Evolutionary conservation across 2,329 filamentous ascomycete genomes (phyloP).

Genomic region (Phoma sp.): DNA sequence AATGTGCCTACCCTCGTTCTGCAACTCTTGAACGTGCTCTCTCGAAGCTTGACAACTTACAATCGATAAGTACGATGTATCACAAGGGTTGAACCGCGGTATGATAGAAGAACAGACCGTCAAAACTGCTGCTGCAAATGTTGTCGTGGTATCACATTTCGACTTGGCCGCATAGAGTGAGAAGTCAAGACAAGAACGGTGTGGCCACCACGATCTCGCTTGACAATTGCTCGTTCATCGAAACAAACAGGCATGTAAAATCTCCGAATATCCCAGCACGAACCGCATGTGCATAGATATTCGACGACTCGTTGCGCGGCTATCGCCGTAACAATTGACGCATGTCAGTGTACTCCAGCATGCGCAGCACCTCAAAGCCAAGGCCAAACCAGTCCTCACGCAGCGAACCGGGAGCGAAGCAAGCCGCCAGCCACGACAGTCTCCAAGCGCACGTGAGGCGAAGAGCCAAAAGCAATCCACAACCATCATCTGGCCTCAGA

Average conservation of each 20-base stretch:
- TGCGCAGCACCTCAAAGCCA: not conserved
- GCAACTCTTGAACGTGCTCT: not conserved
- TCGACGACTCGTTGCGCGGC: not conserved
- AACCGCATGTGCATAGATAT: slow-evolving; percentile 2
- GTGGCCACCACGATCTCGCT: not conserved
- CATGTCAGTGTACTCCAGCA: not conserved
- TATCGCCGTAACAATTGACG: not conserved
- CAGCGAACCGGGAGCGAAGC: not conserved
- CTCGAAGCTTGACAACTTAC: no score
- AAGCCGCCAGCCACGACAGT: not conserved
- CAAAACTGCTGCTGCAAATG: no score
- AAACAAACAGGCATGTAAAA: not conserved
- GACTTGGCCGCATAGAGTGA: no score
- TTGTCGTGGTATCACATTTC: no score
- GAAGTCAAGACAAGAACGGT: not conserved
- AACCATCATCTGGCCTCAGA: not conserved
- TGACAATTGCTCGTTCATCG: not conserved
- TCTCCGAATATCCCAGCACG: slow-evolving; percentile 1
- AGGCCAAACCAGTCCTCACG: not conserved
- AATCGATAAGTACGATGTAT: no score
- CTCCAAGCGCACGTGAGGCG: not conserved
- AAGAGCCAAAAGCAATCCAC: not conserved
- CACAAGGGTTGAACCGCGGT: no score
- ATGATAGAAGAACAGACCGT: no score
- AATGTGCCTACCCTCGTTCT: not conserved